These are phyloP conservation scores for Arabis alpina DNA, from an alignment of 345 rosid species.

Conservation along the genomic window DNA sequence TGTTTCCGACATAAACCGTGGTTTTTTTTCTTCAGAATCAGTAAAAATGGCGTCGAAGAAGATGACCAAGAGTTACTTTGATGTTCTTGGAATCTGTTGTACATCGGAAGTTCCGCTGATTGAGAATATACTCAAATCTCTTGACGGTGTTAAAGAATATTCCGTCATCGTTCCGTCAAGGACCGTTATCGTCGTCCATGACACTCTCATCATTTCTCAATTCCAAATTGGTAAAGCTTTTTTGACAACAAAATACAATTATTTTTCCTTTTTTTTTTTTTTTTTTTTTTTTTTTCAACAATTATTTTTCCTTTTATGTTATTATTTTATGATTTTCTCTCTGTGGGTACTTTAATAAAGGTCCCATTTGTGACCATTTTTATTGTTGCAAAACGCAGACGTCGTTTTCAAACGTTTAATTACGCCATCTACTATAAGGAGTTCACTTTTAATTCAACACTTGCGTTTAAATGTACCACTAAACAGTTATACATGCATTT, in stretches of 20 bases:
- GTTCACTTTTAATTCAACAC: not conserved
- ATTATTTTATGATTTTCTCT: not conserved
- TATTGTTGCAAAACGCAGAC: conserved; percentile 18
- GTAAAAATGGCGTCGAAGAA: conserved; percentile 33
- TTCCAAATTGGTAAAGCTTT: conserved; percentile 68
- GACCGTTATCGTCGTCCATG: conserved; percentile 92
- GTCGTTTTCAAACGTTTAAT: conserved; percentile 21
- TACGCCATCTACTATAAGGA: too few relatives aligned
- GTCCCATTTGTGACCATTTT: not conserved
- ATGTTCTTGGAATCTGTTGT: conserved; percentile 86
- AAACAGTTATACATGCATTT: not conserved
- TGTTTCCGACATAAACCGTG: not conserved
- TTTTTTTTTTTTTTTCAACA: too few relatives aligned
- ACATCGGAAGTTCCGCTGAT: conserved; percentile 83
- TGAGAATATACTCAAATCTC: conserved; percentile 62
- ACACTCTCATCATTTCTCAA: conserved; percentile 62
- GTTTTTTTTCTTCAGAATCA: not conserved
- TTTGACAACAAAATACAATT: too few relatives aligned
- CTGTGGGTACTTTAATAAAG: conserved; percentile 6
- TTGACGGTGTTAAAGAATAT: conserved; percentile 67
- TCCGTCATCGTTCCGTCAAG: conserved; percentile 77
- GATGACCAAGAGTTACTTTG: conserved; percentile 79
- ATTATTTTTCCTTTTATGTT: not conserved
- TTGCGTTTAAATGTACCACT: not conserved
- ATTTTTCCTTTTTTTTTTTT: not conserved